Conservation (phyloP, 2,329 filamentous ascomycete genomes). For the Penicillium paneum region DNA sequence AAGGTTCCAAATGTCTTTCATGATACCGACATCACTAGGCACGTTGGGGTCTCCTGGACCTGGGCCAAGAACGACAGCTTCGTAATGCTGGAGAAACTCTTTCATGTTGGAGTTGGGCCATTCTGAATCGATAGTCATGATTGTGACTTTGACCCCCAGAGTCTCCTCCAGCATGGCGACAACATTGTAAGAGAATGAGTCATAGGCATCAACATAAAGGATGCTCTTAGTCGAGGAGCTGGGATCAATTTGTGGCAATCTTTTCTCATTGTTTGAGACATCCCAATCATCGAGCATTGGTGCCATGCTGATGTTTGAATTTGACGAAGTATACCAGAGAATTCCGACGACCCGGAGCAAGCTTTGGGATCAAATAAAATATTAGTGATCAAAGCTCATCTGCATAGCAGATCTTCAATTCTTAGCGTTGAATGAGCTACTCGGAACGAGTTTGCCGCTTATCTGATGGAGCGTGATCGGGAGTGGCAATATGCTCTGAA, state of each 20-base stretch:
- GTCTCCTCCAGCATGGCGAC: slow-evolving; percentile 72
- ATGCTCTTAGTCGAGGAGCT: slow-evolving; percentile 47
- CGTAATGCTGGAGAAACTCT: slow-evolving; percentile 59
- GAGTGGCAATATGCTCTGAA: not conserved
- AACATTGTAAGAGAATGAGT: slow-evolving; percentile 96
- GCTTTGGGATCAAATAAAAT: not conserved
- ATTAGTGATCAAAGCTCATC: not conserved
- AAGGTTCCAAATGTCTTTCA: slow-evolving; percentile 71
- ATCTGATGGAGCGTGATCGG: not conserved
- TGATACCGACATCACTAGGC: slow-evolving; percentile 75
- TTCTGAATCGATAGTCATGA: slow-evolving; percentile 66
- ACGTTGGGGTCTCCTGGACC: slow-evolving; percentile 79
- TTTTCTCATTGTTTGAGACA: not conserved
- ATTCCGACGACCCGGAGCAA: too few species aligned
- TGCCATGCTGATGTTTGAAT: slow-evolving; percentile 21
- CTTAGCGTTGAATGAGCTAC: not conserved
- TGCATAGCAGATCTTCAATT: not conserved
- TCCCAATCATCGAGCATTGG: slow-evolving; percentile 32
- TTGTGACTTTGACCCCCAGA: slow-evolving; percentile 64
- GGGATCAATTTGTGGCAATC: not conserved
- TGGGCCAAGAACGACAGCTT: slow-evolving; percentile 85
- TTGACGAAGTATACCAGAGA: slow-evolving; percentile 4
- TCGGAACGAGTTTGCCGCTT: slow-evolving; percentile 1
- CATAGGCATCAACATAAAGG: slow-evolving; percentile 91
- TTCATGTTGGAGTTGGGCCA: slow-evolving; percentile 45